Conservation (phyloP, 768 basidiomycete species). For the Leucosporidium scottii region DNA sequence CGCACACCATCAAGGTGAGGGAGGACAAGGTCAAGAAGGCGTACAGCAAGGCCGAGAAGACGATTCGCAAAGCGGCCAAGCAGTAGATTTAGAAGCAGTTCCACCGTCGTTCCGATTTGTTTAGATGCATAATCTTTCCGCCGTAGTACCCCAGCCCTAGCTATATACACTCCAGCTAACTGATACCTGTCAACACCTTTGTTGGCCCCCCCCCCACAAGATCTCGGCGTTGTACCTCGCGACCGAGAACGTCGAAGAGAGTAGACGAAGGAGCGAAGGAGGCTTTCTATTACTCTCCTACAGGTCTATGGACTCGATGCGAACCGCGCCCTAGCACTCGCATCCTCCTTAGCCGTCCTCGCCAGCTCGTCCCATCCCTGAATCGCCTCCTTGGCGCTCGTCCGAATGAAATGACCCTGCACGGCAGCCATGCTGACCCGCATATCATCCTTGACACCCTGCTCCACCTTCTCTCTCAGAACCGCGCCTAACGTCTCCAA, state of each 20-base stretch:
- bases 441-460: constrained; percentile 51
- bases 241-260: too few species aligned
- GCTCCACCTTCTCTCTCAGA: constrained; percentile 53
- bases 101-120: background rate
- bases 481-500: constrained; percentile 50
- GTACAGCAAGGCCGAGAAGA: constrained; percentile 14
- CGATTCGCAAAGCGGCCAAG: background rate
- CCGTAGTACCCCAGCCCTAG: too few species aligned
- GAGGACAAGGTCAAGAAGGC: constrained; percentile 25
- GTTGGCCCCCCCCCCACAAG: too few species aligned
- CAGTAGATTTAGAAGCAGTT: background rate
- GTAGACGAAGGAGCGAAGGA: too few species aligned
- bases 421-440: constrained; percentile 90
- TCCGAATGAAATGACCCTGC: constrained; percentile 89
- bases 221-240: too few species aligned
- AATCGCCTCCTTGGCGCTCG: constrained; percentile 39
- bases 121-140: too few species aligned
- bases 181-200: too few species aligned
- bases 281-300: too few species aligned
- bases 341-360: constrained; percentile 23
- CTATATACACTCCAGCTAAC: too few species aligned
- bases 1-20: constrained; percentile 8
- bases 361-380: constrained; percentile 36
- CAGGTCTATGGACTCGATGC: constrained; percentile 1
- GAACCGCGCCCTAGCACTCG: background rate